These are phyloP conservation scores for Globisporangium nodosum DNA, from an alignment of 352 stramenopile species.

Conservation along the genomic window DNA sequence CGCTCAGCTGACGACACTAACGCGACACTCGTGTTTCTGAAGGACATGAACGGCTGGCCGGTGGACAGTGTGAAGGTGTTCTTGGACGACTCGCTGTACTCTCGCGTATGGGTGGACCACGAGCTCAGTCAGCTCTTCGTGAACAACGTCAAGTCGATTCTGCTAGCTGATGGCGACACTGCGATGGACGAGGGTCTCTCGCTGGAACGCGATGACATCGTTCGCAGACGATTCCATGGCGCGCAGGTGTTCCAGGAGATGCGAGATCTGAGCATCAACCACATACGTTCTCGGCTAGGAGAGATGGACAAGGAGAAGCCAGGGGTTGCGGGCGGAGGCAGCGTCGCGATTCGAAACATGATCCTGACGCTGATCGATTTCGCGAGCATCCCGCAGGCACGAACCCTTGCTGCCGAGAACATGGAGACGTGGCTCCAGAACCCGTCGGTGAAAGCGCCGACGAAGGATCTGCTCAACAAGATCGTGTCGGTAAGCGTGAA, in stretches of 20 bases:
- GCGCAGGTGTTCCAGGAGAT: constrained; percentile 37
- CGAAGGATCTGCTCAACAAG: constrained; percentile 69
- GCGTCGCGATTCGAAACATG: constrained; percentile 61
- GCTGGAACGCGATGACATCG: constrained; percentile 19
- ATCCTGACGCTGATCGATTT: constrained; percentile 72
- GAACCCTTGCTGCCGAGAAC: constrained; percentile 66
- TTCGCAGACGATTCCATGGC: constrained; percentile 43
- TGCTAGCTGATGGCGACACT: constrained; percentile 17
- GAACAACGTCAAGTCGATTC: constrained; percentile 70
- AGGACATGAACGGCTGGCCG: constrained; percentile 54
- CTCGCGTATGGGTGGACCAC: constrained; percentile 80
- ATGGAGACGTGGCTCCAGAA: constrained; percentile 79
- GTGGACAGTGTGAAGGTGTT: constrained; percentile 86
- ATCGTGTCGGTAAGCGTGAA: constrained; percentile 33
- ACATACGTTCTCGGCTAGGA: constrained; percentile 50
- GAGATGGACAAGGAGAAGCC: constrained; percentile 70
- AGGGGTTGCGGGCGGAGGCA: constrained; percentile 26
- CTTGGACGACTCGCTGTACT: constrained; percentile 76
- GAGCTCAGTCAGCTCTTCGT: constrained; percentile 77
- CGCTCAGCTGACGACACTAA: not conserved
- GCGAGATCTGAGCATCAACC: constrained; percentile 59
- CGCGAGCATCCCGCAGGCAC: constrained; percentile 47
- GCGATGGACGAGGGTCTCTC: not conserved
- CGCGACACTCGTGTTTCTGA: not conserved
- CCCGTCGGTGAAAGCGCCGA: constrained; percentile 61